A percentile compares a stretch with the other conserved stretches of the same genome.
phyloP scores from a whole-genome alignment of 306 rosid genomes.

The Glycine latifolia region DNA sequence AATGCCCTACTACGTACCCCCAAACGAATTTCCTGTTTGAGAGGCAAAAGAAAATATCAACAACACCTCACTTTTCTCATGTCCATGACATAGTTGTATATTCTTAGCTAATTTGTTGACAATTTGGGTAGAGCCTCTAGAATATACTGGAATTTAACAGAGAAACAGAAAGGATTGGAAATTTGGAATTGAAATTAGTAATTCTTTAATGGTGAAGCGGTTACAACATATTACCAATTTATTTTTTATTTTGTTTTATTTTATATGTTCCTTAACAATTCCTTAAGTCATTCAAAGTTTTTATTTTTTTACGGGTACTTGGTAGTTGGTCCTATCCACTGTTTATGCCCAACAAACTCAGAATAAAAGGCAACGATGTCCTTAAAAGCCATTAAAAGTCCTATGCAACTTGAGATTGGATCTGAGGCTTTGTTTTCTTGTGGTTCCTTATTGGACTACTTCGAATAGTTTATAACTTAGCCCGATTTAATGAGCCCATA shows the following conservation, averaged over 20 bases:
- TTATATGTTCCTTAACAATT: too few relatives aligned
- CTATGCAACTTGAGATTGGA: neutral
- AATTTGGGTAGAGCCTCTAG: conserved; percentile 8
- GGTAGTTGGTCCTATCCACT: neutral
- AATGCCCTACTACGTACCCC: neutral
- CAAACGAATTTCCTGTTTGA: neutral
- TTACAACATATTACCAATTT: neutral
- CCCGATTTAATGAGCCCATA: neutral
- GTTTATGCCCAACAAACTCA: neutral
- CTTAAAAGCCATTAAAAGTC: neutral
- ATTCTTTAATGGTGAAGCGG: neutral
- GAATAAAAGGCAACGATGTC: neutral
- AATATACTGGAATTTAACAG: neutral
- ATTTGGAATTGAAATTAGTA: neutral
- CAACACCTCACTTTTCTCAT: conserved; percentile 6
- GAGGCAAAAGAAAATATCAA: neutral
- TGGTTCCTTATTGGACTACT: neutral
- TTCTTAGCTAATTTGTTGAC: neutral
- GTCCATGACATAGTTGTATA: neutral
- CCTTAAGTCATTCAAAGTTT: neutral
- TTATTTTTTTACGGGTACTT: neutral
- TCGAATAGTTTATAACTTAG: neutral
- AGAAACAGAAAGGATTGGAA: neutral
- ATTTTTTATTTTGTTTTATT: neutral
- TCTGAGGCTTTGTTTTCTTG: neutral